phyloP scores from a whole-genome alignment of 176 grass and related monocot species.

The Hordeum vulgare region DNA sequence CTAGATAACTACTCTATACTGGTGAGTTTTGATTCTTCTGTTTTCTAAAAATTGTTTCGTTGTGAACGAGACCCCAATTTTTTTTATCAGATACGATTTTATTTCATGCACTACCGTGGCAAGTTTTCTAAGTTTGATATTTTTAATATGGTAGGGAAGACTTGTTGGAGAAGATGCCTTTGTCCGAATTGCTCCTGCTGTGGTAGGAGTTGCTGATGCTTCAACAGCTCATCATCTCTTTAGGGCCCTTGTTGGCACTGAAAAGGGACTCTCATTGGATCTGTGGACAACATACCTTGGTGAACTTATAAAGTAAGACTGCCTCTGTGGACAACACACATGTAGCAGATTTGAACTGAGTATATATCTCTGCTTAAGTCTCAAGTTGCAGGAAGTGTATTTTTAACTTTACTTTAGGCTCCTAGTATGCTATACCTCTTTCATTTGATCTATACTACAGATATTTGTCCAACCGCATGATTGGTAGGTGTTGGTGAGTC shows the following conservation, averaged over 20 bases:
- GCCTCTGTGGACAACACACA: slow-evolving; percentile 1
- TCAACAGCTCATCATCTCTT: slow-evolving; percentile 76
- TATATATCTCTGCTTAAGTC: not conserved
- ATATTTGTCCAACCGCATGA: not conserved
- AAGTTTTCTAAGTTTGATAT: slow-evolving; percentile 23
- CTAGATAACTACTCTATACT: slow-evolving; percentile 60
- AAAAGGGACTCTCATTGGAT: slow-evolving; percentile 63
- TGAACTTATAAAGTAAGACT: slow-evolving; percentile 86
- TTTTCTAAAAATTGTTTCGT: slow-evolving; percentile 4
- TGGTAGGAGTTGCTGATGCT: slow-evolving; percentile 73
- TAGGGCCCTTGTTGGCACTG: slow-evolving; percentile 71
- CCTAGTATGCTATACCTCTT: not conserved
- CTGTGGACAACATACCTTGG: slow-evolving; percentile 75
- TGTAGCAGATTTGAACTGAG: not conserved
- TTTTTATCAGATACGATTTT: not conserved
- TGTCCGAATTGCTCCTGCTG: slow-evolving; percentile 81
- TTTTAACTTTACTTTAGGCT: slow-evolving; percentile 11
- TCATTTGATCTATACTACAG: not conserved
- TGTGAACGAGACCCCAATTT: not conserved
- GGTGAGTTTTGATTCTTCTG: slow-evolving; percentile 31
- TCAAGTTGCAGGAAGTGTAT: slow-evolving; percentile 1
- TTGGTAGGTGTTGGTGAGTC: not conserved
- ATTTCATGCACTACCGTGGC: not conserved
- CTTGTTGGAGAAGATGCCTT: slow-evolving; percentile 90
- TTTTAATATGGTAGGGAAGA: slow-evolving; percentile 60